A percentile compares a stretch with the other conserved stretches of the same genome.
Evolutionary conservation across 2,329 filamentous ascomycete species (phyloP).

Genomic region (Fusarium paranaense): DNA sequence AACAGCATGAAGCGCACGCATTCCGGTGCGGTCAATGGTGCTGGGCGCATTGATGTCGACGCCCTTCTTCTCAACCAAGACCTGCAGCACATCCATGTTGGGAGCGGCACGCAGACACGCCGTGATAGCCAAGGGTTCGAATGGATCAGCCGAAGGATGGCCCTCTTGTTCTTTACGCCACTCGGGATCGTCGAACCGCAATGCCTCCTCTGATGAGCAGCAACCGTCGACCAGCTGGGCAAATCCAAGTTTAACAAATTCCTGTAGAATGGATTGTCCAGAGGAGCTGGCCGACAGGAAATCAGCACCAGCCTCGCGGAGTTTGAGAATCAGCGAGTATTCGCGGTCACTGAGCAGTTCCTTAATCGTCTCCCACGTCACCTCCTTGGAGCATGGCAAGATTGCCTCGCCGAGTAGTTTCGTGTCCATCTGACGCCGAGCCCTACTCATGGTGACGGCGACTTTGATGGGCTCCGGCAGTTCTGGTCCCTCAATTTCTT

Average conservation of each 20-base stretch:
- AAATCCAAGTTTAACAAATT: constrained; percentile 17
- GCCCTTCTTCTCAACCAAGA: constrained; percentile 31
- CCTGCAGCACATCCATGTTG: constrained; percentile 30
- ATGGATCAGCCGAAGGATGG: too few species aligned
- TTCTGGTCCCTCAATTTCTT: not conserved
- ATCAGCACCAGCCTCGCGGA: constrained; percentile 23
- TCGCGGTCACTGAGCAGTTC: constrained; percentile 8
- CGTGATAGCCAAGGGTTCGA: constrained; percentile 1
- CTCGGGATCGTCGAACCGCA: constrained; percentile 1
- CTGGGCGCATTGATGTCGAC: constrained; percentile 5
- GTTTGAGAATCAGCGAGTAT: constrained; percentile 14
- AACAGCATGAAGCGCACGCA: constrained; percentile 20
- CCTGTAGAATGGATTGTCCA: constrained; percentile 1
- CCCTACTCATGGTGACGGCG: constrained; percentile 2
- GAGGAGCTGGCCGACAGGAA: not conserved
- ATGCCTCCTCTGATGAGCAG: constrained; percentile 14
- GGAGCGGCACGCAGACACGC: constrained; percentile 21
- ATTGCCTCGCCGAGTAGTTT: constrained; percentile 1
- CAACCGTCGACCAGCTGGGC: constrained; percentile 26
- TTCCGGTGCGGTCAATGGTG: not conserved
- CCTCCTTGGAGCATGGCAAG: not conserved
- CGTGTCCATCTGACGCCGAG: constrained; percentile 25
- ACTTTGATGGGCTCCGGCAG: not conserved
- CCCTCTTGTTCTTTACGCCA: not conserved
- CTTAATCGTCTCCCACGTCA: constrained; percentile 12